Evolutionary conservation across 805 yeast species (phyloP), one percentile per base, ranked within the genome.

Genomic region (Candida yuanshanica): DNA sequence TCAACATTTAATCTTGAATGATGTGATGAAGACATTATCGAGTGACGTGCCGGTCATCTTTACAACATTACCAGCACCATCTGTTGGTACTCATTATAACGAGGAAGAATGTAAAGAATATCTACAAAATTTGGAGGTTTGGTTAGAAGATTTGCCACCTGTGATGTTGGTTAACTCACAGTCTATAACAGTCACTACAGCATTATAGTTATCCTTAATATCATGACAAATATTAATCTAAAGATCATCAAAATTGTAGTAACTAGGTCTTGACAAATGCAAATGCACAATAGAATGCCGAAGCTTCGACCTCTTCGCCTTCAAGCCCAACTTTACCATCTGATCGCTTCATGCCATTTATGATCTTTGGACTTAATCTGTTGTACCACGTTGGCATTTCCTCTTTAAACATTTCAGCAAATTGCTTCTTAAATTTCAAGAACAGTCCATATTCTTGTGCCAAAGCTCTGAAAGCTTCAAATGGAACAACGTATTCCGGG

Each of bases 401-500:
- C 51, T 81, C 81, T 35, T 79, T 80, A 65, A 88, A 93, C 55
- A 89, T 76, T 36, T 88, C 89, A 49, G 82, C 74, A 52, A 93
- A 91, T 39, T 85, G 81, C 68, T 80, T 80, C 54, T 81, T 81
- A 51, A 77, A 77, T 44, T 81, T 74, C 44, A 93, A 64, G 42
- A 79, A 82, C 47, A 91, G 63, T 12, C 87, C 87, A 59, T 79
- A 85, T 44, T 88, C 95, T 56, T 82, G 87, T 34, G 96, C 95
- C 41, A 91, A 64, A 42, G 82, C 77, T 60, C 95, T 72, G 43
- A 93, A 76, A 1, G 81, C 76, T 55, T 91, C 97, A 62, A 93
- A 89, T 1, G 97, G 98, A 7, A 93, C 96, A 6, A 93, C 95
- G 55, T 84, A 93, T 57, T 93, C 99, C 0, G 98, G 98, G 20